Evolutionary conservation across 169 alveolate genomes (phyloP), one percentile per base, ranked within the genome.

Genomic region (Eimeria tenella): DNA sequence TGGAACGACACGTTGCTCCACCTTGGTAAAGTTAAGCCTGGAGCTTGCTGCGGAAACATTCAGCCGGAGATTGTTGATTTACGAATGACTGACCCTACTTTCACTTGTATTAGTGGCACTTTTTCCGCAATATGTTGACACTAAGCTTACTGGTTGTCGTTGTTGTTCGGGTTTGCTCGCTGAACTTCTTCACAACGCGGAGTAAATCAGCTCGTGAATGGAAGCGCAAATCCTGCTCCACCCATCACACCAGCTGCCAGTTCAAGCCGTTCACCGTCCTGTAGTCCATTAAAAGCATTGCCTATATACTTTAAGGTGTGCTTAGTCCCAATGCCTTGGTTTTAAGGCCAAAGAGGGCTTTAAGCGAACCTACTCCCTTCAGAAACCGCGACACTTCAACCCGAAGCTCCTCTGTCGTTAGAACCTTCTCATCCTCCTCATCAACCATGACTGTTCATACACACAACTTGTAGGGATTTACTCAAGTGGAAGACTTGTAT

Each of bases 1-100:
- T n/a, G 91, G 91, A 31, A 84, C 91, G 6, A 84, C 91, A 23
- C 91, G 91, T 52, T 84, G 91, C 63, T 84, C 91, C 91, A 84
- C 91, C 55, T 84, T 84, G 17, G 91, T 62, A 62, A 84, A 84
- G 79, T 84, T 84, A 25, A 84, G 91, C 81, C 91, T 58, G 63
- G 91, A 84, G 81, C 91, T 84, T 60, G 81, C 91, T 84, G 11
- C 79, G 70, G 8, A 84, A 49, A 25, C 52, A n/a, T 31, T 31
- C 42, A 31, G 42, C 42, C 42, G 42, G 42, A 31, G 42, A 31
- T 2, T 31, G 42, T 31, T 31, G 42, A 31, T 31, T 31, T 31
- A 31, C 42, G 42, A 31, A 31, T 31, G 42, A 31, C 0, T 31
- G 42, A 31, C 42, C 42, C 42, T 31, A 31, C 42, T 31, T 31